A percentile compares a stretch with the other conserved stretches of the same genome.
Evolutionary conservation across 768 basidiomycete genomes (phyloP).

Genomic region (Boletus fagicola): DNA sequence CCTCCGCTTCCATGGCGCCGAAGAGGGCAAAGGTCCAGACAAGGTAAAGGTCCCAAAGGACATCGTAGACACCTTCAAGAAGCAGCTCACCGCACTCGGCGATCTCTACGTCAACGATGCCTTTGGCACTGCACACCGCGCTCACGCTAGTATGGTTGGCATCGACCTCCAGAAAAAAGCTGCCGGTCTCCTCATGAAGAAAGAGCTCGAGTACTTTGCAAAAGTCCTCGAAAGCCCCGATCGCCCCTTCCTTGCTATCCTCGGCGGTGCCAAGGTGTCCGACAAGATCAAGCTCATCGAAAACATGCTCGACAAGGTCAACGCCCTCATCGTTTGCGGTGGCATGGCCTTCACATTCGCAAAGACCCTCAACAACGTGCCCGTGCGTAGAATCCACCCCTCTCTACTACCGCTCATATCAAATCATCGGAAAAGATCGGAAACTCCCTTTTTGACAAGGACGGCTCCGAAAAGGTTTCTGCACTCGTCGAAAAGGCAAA

Average conservation of each 20-base stretch:
- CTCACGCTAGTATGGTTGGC: slow-evolving; percentile 98
- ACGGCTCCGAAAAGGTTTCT: slow-evolving; percentile 83
- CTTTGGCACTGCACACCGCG: slow-evolving; percentile 97
- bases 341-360: slow-evolving; percentile 99
- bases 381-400: slow-evolving; percentile 42
- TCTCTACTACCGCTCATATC: background rate
- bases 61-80: slow-evolving; percentile 79
- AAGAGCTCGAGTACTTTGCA: slow-evolving; percentile 98
- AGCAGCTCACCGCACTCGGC: slow-evolving; percentile 85
- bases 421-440: slow-evolving; percentile 59
- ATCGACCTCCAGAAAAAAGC: slow-evolving; percentile 89
- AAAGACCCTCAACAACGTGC: slow-evolving; percentile 80
- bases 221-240: slow-evolving; percentile 96
- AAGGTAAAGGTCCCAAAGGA: slow-evolving; percentile 92
- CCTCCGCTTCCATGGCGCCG: slow-evolving; percentile 96
- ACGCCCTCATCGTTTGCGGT: slow-evolving; percentile 94
- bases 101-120: slow-evolving; percentile 99
- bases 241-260: slow-evolving; percentile 94
- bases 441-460: slow-evolving; percentile 87
- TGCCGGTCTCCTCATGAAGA: slow-evolving; percentile 95
- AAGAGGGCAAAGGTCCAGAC: slow-evolving; percentile 96
- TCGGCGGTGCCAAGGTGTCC: slow-evolving; percentile 97
- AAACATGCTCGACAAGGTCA: slow-evolving; percentile 98
- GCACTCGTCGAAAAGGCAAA: slow-evolving; percentile 88
- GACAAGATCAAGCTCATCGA: slow-evolving; percentile 99